Conservation (phyloP, 2,329 filamentous ascomycete genomes). For the Chrysosporium keratinophilum region DNA sequence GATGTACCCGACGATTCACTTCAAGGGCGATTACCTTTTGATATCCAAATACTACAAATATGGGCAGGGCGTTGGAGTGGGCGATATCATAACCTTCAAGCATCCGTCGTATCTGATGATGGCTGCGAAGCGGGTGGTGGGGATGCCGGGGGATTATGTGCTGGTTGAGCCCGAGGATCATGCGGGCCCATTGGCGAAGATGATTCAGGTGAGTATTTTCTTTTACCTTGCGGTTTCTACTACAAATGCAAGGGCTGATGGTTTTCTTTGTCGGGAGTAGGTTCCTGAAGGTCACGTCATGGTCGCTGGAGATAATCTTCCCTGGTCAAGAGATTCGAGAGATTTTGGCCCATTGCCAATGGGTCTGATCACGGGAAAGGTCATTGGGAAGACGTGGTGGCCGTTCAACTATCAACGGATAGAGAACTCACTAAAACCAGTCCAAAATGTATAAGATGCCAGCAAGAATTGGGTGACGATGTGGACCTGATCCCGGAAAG, state of each 20-base stretch:
- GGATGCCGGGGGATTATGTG: conserved; percentile 54
- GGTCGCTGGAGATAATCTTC: conserved; percentile 78
- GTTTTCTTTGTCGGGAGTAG: conserved; percentile 36
- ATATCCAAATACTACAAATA: conserved; percentile 57
- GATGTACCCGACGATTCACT: conserved; percentile 77
- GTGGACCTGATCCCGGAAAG: background rate
- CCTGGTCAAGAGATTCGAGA: conserved; percentile 75
- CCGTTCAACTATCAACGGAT: conserved; percentile 29
- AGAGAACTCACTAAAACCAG: conserved; percentile 30
- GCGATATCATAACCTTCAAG: conserved; percentile 70
- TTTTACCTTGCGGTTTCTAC: background rate
- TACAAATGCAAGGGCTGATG: background rate
- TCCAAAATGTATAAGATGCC: background rate
- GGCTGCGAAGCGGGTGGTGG: conserved; percentile 70
- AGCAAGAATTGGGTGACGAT: background rate
- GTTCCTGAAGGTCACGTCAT: conserved; percentile 88
- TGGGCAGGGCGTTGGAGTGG: conserved; percentile 60
- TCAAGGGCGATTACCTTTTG: conserved; percentile 57
- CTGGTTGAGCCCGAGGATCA: conserved; percentile 33
- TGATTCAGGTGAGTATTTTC: conserved; percentile 42
- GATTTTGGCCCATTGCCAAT: conserved; percentile 78
- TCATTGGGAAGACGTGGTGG: conserved; percentile 46
- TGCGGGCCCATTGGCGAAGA: conserved; percentile 27
- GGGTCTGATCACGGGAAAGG: conserved; percentile 72
- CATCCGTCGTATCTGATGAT: conserved; percentile 57